Percentiles rank a stretch among this genome's conserved stretches.
Evolutionary conservation across 257 asterid genomes (phyloP).

Genomic region (Parsonsia alboflavescens): DNA sequence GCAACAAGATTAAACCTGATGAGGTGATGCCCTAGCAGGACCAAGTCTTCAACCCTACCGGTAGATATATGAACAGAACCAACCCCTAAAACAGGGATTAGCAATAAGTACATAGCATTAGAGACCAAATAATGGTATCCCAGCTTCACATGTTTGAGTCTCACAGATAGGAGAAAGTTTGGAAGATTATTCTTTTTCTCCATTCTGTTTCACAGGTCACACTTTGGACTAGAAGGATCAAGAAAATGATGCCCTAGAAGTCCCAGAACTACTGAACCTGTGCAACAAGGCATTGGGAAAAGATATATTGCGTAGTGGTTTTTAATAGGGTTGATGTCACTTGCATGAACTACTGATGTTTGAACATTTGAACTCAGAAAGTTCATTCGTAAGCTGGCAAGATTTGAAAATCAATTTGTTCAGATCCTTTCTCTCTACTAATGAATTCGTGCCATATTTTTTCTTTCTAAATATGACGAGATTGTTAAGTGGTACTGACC

Average conservation of each 20-base stretch:
- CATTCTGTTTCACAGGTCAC: too few species aligned
- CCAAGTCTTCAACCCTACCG: conserved; percentile 23
- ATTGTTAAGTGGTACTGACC: too few species aligned
- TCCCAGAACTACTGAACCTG: background rate
- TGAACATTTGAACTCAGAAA: too few species aligned
- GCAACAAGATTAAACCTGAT: conserved; percentile 38
- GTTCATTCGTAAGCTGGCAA: background rate
- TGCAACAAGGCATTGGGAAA: background rate
- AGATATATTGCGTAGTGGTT: background rate
- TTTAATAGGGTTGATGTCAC: background rate
- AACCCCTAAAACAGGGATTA: conserved; percentile 24
- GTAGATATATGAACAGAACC: conserved; percentile 29
- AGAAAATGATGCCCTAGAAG: background rate
- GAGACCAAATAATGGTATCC: conserved; percentile 33
- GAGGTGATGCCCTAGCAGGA: conserved; percentile 34
- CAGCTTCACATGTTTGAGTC: conserved; percentile 41
- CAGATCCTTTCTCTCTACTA: background rate
- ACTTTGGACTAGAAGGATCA: too few species aligned
- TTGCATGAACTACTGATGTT: background rate
- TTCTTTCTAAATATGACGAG: too few species aligned
- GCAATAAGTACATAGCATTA: conserved; percentile 25
- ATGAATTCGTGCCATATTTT: background rate
- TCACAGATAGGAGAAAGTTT: conserved; percentile 32
- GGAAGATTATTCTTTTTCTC: conserved; percentile 22
- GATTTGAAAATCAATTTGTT: background rate